Evolutionary conservation across 306 rosid species (phyloP).

Genomic region (Prunus dulcis): DNA sequence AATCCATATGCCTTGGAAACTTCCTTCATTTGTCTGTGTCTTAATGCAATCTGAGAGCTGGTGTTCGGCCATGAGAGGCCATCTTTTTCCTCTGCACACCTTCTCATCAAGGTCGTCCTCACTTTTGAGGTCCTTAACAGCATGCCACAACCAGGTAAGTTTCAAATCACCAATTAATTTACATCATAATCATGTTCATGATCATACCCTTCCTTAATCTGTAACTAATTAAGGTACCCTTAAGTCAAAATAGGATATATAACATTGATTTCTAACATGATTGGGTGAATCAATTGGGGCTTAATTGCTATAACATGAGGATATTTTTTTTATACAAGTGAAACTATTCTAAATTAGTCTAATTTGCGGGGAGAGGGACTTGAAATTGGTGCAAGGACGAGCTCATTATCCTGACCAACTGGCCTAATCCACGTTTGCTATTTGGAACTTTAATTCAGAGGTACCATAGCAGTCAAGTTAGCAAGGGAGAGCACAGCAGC

Average conservation of each 20-base stretch:
- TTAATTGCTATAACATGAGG: background rate
- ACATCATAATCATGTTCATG: background rate
- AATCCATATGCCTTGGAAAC: background rate
- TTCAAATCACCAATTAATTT: background rate
- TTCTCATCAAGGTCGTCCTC: slow-evolving; percentile 1
- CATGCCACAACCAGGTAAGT: slow-evolving; percentile 14
- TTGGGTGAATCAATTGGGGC: background rate
- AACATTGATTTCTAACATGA: background rate
- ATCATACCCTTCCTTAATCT: background rate
- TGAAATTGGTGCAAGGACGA: too few species aligned
- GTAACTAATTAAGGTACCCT: background rate
- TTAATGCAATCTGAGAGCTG: background rate
- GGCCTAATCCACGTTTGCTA: background rate
- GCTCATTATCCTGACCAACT: too few species aligned
- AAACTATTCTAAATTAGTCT: too few species aligned
- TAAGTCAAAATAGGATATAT: background rate
- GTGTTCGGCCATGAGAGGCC: slow-evolving; percentile 13
- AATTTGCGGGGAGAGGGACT: too few species aligned
- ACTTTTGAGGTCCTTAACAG: slow-evolving; percentile 9
- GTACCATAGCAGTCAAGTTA: slow-evolving; percentile 1
- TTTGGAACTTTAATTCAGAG: background rate
- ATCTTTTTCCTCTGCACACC: background rate
- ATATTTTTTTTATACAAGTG: background rate
- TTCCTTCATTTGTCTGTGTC: background rate
- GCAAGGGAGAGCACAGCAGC: background rate